phyloP scores from a whole-genome alignment of 2,329 filamentous ascomycete genomes.

The Aspergillus sp. region DNA sequence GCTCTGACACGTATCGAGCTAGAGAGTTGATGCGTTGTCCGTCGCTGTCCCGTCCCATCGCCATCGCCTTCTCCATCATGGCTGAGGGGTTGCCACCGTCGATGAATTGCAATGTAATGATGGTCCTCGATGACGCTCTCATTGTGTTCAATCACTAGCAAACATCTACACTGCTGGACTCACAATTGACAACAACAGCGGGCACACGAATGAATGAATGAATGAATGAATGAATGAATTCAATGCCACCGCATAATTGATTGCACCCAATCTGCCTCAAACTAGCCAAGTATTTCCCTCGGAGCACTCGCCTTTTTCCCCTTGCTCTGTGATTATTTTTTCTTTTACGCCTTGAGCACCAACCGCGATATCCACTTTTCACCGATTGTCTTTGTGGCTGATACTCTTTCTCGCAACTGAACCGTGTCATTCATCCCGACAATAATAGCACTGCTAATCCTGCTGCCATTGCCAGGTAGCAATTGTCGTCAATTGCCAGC shows the following conservation, averaged over 20 bases:
- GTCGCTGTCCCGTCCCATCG: slow-evolving; percentile 11
- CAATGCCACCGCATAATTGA: slow-evolving; percentile 7
- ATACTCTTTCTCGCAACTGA: slow-evolving; percentile 13
- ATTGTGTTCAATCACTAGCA: not conserved
- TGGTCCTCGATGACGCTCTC: not conserved
- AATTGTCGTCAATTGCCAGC: slow-evolving; percentile 18
- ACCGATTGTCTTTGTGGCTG: slow-evolving; percentile 20
- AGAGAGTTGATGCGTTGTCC: slow-evolving; percentile 23
- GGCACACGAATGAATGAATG: not conserved
- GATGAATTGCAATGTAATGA: slow-evolving; percentile 3
- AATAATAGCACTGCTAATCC: slow-evolving; percentile 6
- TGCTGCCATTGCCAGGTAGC: not conserved
- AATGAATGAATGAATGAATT: not conserved
- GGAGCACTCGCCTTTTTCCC: slow-evolving; percentile 14
- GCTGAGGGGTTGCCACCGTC: slow-evolving; percentile 9
- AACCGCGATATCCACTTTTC: slow-evolving; percentile 10
- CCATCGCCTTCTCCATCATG: slow-evolving; percentile 8
- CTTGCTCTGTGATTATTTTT: slow-evolving; percentile 14
- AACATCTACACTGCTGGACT: no score
- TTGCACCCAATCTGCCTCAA: slow-evolving; percentile 13
- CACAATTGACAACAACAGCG: not conserved
- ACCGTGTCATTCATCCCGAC: slow-evolving; percentile 4
- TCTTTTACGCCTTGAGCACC: slow-evolving; percentile 6
- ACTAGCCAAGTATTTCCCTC: slow-evolving; percentile 7
- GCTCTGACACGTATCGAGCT: slow-evolving; percentile 31